Evolutionary conservation across 257 asterid genomes (phyloP).

Genomic region (Solanum bulbocastanum): DNA sequence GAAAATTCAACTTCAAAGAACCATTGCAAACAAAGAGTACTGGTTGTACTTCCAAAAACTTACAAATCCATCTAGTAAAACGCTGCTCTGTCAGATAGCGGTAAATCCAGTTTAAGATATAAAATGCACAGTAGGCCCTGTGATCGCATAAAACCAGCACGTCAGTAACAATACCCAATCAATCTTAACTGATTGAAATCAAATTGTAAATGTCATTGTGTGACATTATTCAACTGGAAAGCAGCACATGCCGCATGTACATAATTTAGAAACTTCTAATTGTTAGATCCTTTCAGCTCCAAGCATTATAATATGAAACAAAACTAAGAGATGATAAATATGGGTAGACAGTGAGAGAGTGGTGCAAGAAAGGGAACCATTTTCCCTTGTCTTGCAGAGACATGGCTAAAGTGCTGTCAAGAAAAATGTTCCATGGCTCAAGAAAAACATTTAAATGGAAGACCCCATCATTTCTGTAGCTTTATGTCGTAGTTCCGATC

Average conservation of each 20-base stretch:
- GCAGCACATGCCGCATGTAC: not conserved
- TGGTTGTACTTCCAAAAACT: constrained; percentile 11
- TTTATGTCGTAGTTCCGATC: not conserved
- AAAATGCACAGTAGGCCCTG: constrained; percentile 89
- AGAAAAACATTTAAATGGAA: not conserved
- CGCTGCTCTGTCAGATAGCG: constrained; percentile 78
- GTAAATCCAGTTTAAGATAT: constrained; percentile 88
- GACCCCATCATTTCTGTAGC: not conserved
- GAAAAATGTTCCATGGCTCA: not conserved
- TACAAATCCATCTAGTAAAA: constrained; percentile 80
- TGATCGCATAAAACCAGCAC: not conserved
- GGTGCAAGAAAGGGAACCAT: not conserved
- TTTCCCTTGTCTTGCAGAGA: not conserved
- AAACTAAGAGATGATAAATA: not conserved
- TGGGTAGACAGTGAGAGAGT: not conserved
- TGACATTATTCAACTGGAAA: not conserved
- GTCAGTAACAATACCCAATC: not conserved
- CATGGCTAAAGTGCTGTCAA: not conserved
- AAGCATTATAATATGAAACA: not conserved
- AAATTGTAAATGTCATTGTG: not conserved
- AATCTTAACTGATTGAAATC: not conserved
- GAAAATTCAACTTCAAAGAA: not conserved
- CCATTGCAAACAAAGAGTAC: not conserved
- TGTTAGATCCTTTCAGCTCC: not conserved
- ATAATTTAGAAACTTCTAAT: not conserved